Conservation (phyloP, 2,329 filamentous ascomycete genomes). For the Orbilia brochopaga region DNA sequence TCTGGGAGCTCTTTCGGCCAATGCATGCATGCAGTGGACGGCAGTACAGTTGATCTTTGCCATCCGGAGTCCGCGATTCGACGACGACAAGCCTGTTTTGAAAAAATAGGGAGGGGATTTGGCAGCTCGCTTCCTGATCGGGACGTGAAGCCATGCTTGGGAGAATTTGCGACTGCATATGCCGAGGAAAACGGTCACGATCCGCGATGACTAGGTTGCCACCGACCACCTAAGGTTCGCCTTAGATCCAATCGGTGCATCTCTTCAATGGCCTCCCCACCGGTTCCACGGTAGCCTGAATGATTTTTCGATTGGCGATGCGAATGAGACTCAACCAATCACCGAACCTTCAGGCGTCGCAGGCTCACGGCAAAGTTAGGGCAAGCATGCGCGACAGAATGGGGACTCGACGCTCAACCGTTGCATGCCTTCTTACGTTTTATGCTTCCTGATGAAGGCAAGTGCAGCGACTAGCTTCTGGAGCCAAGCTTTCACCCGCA, state of each 20-base stretch:
- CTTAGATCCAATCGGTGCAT: conserved; percentile 1
- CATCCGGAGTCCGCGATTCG: conserved; percentile 43
- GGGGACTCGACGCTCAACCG: background rate
- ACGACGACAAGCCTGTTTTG: conserved; percentile 13
- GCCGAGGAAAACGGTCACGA: conserved; percentile 23
- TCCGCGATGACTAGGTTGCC: conserved; percentile 27
- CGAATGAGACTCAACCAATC: conserved; percentile 5
- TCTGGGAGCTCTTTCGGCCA: background rate
- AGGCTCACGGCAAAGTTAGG: background rate
- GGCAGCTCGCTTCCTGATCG: background rate
- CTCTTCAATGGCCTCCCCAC: background rate
- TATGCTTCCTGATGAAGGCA: conserved; percentile 29
- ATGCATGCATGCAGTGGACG: conserved; percentile 2
- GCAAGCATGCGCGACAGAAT: conserved; percentile 9
- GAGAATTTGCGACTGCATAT: conserved; percentile 20
- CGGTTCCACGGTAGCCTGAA: conserved; percentile 3
- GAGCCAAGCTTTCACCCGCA: conserved; percentile 18
- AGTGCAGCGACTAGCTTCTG: conserved; percentile 26
- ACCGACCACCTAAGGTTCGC: conserved; percentile 20
- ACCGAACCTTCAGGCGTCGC: conserved; percentile 7
- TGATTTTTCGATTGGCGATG: conserved; percentile 8
- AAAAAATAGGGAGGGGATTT: conserved; percentile 18
- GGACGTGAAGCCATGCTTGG: conserved; percentile 15
- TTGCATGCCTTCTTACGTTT: conserved; percentile 29
- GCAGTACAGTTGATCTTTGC: conserved; percentile 13